Conservation (phyloP, 148 eudicot species). For the Diospyros kaki region DNA sequence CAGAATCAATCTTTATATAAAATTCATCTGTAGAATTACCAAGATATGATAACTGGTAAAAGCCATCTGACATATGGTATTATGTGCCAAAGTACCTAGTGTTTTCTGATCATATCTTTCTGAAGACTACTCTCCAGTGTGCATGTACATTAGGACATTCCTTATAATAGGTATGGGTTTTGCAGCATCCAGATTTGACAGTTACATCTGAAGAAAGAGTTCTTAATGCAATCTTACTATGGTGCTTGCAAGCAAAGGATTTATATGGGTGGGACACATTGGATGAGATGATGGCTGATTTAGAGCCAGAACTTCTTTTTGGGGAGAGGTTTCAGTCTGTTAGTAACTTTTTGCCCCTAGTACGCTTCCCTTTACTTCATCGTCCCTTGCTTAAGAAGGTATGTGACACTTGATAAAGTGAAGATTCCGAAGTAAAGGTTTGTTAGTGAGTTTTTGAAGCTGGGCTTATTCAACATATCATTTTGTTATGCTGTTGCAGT, state of each 20-base stretch:
- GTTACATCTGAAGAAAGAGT: constrained; percentile 92
- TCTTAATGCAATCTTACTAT: constrained; percentile 72
- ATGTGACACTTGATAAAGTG: constrained; percentile 4
- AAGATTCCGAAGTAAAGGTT: not conserved
- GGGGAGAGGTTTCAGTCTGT: constrained; percentile 65
- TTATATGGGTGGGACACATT: constrained; percentile 63
- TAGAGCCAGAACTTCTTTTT: constrained; percentile 55
- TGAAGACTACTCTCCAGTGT: constrained; percentile 1
- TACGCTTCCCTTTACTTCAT: constrained; percentile 77
- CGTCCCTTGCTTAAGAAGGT: constrained; percentile 69
- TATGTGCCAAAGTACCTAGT: not conserved
- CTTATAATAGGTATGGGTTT: constrained; percentile 23
- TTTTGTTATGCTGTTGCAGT: constrained; percentile 34
- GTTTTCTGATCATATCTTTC: not conserved
- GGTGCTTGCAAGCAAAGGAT: constrained; percentile 69
- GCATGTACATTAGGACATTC: constrained; percentile 8
- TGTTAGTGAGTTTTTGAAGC: not conserved
- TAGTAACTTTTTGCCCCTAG: constrained; percentile 46
- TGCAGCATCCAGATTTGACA: constrained; percentile 95
- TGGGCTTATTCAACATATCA: not conserved
- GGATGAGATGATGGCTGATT: constrained; percentile 47
- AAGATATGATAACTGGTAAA: not conserved
- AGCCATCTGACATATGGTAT: not conserved
- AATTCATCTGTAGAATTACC: not conserved
- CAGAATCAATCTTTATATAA: not conserved